Percentiles rank a stretch among this genome's conserved stretches.
Evolutionary conservation across 768 basidiomycete genomes (phyloP).

Genomic region (Phylloporus arenicola): DNA sequence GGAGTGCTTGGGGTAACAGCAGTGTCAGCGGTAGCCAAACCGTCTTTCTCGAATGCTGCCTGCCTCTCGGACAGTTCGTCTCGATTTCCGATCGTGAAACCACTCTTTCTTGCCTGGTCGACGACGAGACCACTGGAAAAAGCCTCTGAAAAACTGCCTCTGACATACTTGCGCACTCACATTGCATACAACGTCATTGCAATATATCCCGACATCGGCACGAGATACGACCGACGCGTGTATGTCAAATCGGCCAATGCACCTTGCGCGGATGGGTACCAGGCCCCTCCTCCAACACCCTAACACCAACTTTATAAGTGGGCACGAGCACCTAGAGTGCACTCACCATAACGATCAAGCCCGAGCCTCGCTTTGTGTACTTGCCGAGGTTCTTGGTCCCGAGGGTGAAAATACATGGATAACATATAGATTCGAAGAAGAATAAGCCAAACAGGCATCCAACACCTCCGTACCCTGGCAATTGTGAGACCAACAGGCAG

Average conservation of each 20-base stretch:
- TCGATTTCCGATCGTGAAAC: slow-evolving; percentile 47
- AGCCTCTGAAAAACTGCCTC: neutral
- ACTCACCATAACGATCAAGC: slow-evolving; percentile 56
- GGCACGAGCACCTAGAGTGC: neutral
- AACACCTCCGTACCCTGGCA: slow-evolving; percentile 50
- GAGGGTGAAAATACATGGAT: slow-evolving; percentile 63
- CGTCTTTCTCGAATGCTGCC: neutral
- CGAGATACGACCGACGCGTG: slow-evolving; percentile 53
- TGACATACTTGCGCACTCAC: slow-evolving; percentile 33
- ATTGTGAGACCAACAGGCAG: slow-evolving; percentile 44
- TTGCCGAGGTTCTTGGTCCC: slow-evolving; percentile 59
- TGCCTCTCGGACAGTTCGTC: slow-evolving; percentile 35
- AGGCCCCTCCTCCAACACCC: slow-evolving; percentile 64
- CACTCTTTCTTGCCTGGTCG: slow-evolving; percentile 42
- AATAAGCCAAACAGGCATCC: slow-evolving; percentile 60
- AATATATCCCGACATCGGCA: slow-evolving; percentile 54
- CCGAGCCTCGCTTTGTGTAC: slow-evolving; percentile 57
- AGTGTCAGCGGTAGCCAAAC: neutral
- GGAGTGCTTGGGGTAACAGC: slow-evolving; percentile 1
- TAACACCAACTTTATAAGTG: slow-evolving; percentile 11
- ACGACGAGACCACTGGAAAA: slow-evolving; percentile 47
- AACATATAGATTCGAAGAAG: slow-evolving; percentile 75
- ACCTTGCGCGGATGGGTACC: slow-evolving; percentile 61
- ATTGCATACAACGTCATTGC: slow-evolving; percentile 54
- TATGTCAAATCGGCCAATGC: slow-evolving; percentile 45